Base-by-base conservation (phyloP, 202 grass and related monocot genomes). In the Setaria viridis region DNA sequence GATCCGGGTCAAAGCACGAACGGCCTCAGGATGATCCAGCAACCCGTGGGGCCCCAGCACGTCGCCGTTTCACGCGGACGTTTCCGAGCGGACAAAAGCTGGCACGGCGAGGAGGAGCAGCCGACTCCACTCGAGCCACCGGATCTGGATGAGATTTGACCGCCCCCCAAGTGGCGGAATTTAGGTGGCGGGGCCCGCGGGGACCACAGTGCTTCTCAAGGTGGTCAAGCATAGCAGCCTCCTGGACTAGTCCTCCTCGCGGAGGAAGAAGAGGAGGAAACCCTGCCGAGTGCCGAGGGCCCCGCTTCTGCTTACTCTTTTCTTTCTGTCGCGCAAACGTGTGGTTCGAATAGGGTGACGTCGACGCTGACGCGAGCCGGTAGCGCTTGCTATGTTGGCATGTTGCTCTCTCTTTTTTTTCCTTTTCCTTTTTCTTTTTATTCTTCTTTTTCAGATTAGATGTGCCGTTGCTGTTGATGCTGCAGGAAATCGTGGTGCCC, bases 141-240 rank as follows among this genome's bases (percentile, higher is more conserved):
- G 82, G 47, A n/a, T 57, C 21, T 57, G 62, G 73, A 85, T 69
- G 37, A 69, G 73, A 78, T 29, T 62, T 78, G 53, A 71, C 53
- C 41, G 9, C 12, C 3, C 11, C 16, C 51, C 46, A 39, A 65
- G 5, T 48, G 58, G 46, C 4, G 29, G 3, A 9, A 21, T 10
- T 14, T 3, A 7, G 21, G 3, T 6, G 10, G 42, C 12, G 56
- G 55, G 76, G 9, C 59, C 43, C 72, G 7, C 17, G 0, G 0
- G 33, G 20, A 19, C 56, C 51, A 5, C n/a, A 10, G 21, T 37
- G 17, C 25, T 34, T 51, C 49, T 62, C 1, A 35, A 25, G 34
- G 79, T 42, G 19, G 42, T 79, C 43, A 64, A 64, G 59, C 76
- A 1, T 25, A 25, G 25, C 25, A 25, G 25, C 25, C 25, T 25